Evolutionary conservation across 2,329 filamentous ascomycete species (phyloP).

Genomic region (Cladosporium colombiae): DNA sequence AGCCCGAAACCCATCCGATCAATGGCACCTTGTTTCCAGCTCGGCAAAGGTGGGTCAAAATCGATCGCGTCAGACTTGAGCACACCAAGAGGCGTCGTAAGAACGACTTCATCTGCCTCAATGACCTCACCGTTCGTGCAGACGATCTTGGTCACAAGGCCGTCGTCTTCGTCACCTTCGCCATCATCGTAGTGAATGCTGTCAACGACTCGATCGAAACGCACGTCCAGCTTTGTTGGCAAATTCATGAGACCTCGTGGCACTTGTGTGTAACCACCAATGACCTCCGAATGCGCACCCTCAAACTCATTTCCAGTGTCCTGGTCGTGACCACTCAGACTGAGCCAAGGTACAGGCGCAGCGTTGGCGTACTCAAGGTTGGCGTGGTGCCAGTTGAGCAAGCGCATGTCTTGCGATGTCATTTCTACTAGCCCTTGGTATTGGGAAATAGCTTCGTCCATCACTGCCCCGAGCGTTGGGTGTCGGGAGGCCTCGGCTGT

Average conservation of each 20-base stretch:
- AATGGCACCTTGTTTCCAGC: slow-evolving; percentile 81
- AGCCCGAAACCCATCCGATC: slow-evolving; percentile 86
- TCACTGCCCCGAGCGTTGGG: slow-evolving; percentile 83
- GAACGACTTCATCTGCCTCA: slow-evolving; percentile 86
- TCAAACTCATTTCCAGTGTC: slow-evolving; percentile 98
- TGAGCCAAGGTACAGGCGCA: slow-evolving; percentile 80
- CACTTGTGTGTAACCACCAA: slow-evolving; percentile 91
- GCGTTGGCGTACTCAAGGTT: slow-evolving; percentile 98
- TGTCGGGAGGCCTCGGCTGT: slow-evolving; percentile 61
- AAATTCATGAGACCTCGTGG: slow-evolving; percentile 81
- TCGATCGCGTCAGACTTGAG: slow-evolving; percentile 77
- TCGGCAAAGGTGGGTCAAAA: slow-evolving; percentile 89
- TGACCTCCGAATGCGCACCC: slow-evolving; percentile 87
- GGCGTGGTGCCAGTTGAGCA: slow-evolving; percentile 97
- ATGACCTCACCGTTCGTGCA: slow-evolving; percentile 76
- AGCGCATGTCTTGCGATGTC: slow-evolving; percentile 79
- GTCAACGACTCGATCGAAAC: slow-evolving; percentile 70
- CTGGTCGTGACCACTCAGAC: slow-evolving; percentile 91
- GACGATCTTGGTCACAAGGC: slow-evolving; percentile 61
- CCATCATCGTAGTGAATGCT: slow-evolving; percentile 63
- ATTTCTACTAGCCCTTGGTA: slow-evolving; percentile 82
- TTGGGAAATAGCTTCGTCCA: slow-evolving; percentile 87
- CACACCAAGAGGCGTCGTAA: slow-evolving; percentile 87
- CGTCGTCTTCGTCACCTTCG: slow-evolving; percentile 28
- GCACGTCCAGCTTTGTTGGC: slow-evolving; percentile 75